phyloP scores from a whole-genome alignment of 192 early-diverging fungal species.

The Hyaloraphidium curvatum region DNA sequence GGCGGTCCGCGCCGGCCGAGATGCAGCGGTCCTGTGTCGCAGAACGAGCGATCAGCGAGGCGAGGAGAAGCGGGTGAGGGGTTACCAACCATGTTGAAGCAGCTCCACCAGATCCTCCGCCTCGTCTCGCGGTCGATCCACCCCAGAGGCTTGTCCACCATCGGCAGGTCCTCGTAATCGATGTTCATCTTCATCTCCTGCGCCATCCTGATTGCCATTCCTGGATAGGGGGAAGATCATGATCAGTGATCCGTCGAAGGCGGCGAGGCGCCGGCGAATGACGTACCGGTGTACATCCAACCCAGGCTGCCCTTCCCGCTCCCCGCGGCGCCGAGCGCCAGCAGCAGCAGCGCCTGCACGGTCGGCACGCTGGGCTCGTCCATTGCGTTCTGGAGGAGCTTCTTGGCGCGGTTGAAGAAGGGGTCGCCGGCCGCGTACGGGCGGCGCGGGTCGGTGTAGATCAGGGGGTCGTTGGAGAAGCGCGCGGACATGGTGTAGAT shows the following conservation, averaged over 20 bases:
- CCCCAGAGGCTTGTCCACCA: neutral
- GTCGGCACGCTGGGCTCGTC: neutral
- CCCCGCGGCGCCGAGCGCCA: neutral
- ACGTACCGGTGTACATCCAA: neutral
- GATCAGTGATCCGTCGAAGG: too few relatives aligned
- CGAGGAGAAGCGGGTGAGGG: slow-evolving; percentile 17
- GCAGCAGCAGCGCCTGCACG: neutral
- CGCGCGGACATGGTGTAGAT: slow-evolving; percentile 15
- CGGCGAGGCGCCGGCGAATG: too few relatives aligned
- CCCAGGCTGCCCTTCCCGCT: neutral
- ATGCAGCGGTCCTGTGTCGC: slow-evolving; percentile 9
- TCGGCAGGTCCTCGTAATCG: slow-evolving; percentile 6
- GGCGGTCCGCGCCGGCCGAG: neutral
- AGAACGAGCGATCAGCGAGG: slow-evolving; percentile 18
- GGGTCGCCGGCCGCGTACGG: neutral
- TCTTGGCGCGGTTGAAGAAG: neutral
- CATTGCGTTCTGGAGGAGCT: neutral
- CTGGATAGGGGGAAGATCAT: slow-evolving; percentile 23
- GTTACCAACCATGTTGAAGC: slow-evolving; percentile 21
- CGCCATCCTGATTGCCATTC: slow-evolving; percentile 27
- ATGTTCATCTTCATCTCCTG: slow-evolving; percentile 21
- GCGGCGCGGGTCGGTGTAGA: neutral
- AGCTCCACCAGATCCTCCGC: slow-evolving; percentile 24
- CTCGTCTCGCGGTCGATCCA: slow-evolving; percentile 23
- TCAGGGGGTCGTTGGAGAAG: neutral